Evolutionary conservation across 78 protist species (phyloP), one percentile per base, ranked within the genome.

Genomic region (Dictyostelium firmibasis): DNA sequence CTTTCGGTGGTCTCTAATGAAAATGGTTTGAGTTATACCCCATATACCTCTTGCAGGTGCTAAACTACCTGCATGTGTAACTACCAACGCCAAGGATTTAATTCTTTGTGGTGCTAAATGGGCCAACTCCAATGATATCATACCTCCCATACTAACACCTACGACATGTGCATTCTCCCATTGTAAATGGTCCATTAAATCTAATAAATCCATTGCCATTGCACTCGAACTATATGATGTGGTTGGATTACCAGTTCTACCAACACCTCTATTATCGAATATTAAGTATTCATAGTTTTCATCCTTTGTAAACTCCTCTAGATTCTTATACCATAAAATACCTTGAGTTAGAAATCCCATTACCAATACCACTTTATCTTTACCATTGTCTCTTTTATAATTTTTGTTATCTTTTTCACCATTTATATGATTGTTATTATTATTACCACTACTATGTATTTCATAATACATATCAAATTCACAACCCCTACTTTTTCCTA

Each of bases 71-170:
- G 91, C 78, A 29, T 85, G 92, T 25, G 96, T 93, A 2, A 85
- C 91, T 38, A 82, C 87, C 11, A 93, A 38, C 13, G 77, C 36
- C 7, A 93, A 23, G 20, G 91, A 41, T 43, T 31, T 25, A 4
- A 93, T 35, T 23, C 92, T 60, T 3, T 78, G 31, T n/a, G 78
- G 74, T 50, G 70, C 44, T 10, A 53, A 27, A 3, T 27, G 9
- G 16, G 92, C 92, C 47, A 93, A 18, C 27, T 93, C 92, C 16
- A 86, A 36, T 2, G 88, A 20, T 14, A 93, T 85, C 96, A 93
- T 93, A 43, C 96, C 96, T 31, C 96, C 96, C 96, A 93, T 93
- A 25, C 92, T 85, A 1, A 93, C 70, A 62, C 92, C 91, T 10
- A 93, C 91, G 0, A 93, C 33, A 44, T 93, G 92, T 53, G 67